Evolutionary conservation across 176 grass and related monocot species (phyloP).

Genomic region (Thinopyrum elongatum): DNA sequence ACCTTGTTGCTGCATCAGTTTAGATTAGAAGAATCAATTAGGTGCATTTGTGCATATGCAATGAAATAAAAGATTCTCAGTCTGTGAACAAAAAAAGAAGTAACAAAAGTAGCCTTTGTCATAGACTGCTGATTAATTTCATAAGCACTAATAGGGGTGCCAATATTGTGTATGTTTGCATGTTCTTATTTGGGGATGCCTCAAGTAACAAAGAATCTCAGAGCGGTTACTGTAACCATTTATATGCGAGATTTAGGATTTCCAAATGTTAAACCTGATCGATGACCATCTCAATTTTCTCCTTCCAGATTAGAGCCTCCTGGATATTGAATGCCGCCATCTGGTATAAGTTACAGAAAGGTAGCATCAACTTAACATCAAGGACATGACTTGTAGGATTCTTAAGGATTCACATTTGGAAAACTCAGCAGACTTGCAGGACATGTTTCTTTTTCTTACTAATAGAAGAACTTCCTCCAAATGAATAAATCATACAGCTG

Average conservation of each 20-base stretch:
- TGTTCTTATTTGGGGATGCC: background rate
- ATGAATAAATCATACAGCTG: conserved; percentile 1
- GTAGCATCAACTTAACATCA: background rate
- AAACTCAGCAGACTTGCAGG: background rate
- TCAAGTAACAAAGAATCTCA: background rate
- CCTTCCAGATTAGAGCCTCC: conserved; percentile 93
- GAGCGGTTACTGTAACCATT: background rate
- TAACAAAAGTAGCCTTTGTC: background rate
- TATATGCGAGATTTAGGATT: background rate
- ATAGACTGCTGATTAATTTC: background rate
- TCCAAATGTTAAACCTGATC: conserved; percentile 67
- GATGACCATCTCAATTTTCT: conserved; percentile 96
- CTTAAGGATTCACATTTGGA: background rate
- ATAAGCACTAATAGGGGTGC: background rate
- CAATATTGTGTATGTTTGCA: background rate
- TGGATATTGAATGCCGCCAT: conserved; percentile 99
- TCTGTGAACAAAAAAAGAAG: background rate
- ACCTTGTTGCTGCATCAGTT: conserved; percentile 57
- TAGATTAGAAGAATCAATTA: conserved; percentile 25
- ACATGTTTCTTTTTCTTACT: background rate
- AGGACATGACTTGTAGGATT: background rate
- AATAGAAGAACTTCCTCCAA: background rate
- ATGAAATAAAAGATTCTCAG: background rate
- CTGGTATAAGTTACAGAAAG: conserved; percentile 39
- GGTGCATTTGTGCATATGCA: background rate